Percentiles rank a stretch among this genome's conserved stretches.
phyloP scores from a whole-genome alignment of 2,329 filamentous ascomycete species.

The Teratosphaeria gauchensis region DNA sequence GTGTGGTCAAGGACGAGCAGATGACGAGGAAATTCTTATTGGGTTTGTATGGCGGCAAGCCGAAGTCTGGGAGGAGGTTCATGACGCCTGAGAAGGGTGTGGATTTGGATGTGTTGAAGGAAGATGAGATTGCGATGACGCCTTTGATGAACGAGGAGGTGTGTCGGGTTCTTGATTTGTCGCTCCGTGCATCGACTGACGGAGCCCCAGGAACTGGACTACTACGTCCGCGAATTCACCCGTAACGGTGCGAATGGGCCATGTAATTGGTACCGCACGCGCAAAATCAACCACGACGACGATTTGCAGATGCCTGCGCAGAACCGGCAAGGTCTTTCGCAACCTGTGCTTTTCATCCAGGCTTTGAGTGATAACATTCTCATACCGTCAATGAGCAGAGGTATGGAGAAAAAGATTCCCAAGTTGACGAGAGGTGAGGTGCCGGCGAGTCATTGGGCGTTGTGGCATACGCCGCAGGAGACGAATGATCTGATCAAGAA shows the following conservation, averaged over 20 bases:
- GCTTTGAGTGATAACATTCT: slow-evolving; percentile 64
- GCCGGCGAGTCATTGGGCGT: slow-evolving; percentile 68
- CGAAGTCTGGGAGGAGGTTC: slow-evolving; percentile 44
- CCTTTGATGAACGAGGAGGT: slow-evolving; percentile 54
- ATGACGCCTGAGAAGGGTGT: slow-evolving; percentile 56
- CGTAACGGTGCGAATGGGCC: slow-evolving; percentile 67
- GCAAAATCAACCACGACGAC: slow-evolving; percentile 64
- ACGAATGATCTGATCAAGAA: slow-evolving; percentile 59
- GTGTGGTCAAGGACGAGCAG: slow-evolving; percentile 39
- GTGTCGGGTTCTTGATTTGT: slow-evolving; percentile 9
- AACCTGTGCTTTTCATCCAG: slow-evolving; percentile 62
- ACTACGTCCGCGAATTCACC: slow-evolving; percentile 65
- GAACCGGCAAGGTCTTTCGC: slow-evolving; percentile 12
- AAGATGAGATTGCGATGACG: slow-evolving; percentile 40
- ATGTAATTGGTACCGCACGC: slow-evolving; percentile 59
- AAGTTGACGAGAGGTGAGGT: slow-evolving; percentile 58
- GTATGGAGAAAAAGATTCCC: slow-evolving; percentile 61
- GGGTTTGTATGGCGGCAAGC: slow-evolving; percentile 58
- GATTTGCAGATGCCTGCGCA: slow-evolving; percentile 40
- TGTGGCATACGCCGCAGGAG: slow-evolving; percentile 61
- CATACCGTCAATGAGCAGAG: slow-evolving; percentile 57
- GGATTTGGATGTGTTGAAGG: slow-evolving; percentile 51
- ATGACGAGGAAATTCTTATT: slow-evolving; percentile 61
- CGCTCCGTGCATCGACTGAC: not conserved
- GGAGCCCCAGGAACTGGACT: slow-evolving; percentile 53